Evolutionary conservation across 2,329 filamentous ascomycete genomes (phyloP), one percentile per base, ranked within the genome.

Genomic region (Pseudogymnoascus destructans): DNA sequence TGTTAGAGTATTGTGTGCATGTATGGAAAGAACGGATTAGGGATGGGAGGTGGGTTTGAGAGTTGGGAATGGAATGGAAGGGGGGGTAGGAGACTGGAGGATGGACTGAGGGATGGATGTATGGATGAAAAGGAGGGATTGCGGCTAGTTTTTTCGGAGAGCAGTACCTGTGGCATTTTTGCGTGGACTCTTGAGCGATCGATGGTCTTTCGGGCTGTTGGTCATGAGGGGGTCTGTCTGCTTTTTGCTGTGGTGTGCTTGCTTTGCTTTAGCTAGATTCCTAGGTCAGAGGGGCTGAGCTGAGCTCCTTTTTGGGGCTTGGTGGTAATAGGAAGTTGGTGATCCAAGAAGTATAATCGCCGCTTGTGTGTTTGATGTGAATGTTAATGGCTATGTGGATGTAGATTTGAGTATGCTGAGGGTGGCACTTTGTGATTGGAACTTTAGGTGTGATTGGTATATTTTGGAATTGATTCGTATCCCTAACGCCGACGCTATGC

Each of bases 221-320:
- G 8, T 10, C 42, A 23, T 17, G 42, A 49, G 3, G 9, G 36
- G n/a, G n/a, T 49, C 9, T 49, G 23, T 49, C 13, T 49, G 42
- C 11, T 49, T 40, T 27, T 27, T 49, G 42, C 42, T 49, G 23
- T 49, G 42, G 23, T 27, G 42, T 49, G 42, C 42, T 27, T 49
- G 42, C 42, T 49, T 49, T 49, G 42, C 42, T 49, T 49, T 49
- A 49, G 23, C 42, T 49, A 49, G 42, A 49, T 49, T 49, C 42
- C 42, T 49, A 49, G 38, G 15, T 46, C 13, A 49, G 42, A 49
- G 42, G 19, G 21, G 23, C 23, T 49, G 42, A 27, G 42, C 42
- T 49, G 42, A 27, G 42, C 3, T 46, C 4, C 36, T 40, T 25
- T 27, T 15, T 30, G 2, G 42, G 42, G 42, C 42, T 49, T 49